Evolutionary conservation across 495 filamentous ascomycete species (phyloP).

Genomic region (Paragyromitra xinjiangensis): DNA sequence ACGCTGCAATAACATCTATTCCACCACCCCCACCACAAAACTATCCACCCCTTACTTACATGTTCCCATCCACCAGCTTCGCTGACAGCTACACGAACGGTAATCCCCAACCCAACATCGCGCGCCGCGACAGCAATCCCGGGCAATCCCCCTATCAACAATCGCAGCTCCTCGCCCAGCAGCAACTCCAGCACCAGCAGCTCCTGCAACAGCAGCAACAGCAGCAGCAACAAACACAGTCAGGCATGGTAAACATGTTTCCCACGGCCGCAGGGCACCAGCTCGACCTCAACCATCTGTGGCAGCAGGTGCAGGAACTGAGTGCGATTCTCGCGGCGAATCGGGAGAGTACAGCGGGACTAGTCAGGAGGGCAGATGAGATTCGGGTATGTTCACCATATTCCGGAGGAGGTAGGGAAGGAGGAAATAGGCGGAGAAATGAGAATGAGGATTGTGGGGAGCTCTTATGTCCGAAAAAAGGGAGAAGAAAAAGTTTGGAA

Average conservation of each 20-base stretch:
- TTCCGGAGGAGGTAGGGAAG: neutral
- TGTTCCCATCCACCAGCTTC: conserved; percentile 25
- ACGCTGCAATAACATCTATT: conserved; percentile 9
- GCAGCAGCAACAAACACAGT: conserved; percentile 54
- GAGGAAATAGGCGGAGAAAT: neutral
- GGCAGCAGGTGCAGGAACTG: conserved; percentile 72
- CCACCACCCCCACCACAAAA: neutral
- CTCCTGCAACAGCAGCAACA: conserved; percentile 33
- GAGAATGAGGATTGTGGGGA: neutral
- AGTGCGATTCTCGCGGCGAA: conserved; percentile 72
- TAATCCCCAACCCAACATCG: conserved; percentile 15
- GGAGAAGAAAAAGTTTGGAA: neutral
- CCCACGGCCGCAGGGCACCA: conserved; percentile 73
- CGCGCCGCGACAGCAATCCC: conserved; percentile 30
- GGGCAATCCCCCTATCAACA: conserved; percentile 36
- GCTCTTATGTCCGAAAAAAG: conserved; percentile 3
- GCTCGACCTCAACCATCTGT: conserved; percentile 75
- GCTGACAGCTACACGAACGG: conserved; percentile 33
- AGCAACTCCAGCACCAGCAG: conserved; percentile 34
- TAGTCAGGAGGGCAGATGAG: conserved; percentile 64
- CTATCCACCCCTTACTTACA: conserved; percentile 22
- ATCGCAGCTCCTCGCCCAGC: conserved; percentile 55
- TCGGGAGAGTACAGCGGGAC: conserved; percentile 69
- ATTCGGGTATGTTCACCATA: conserved; percentile 53
- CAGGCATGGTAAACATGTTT: conserved; percentile 63